Conservation (phyloP, 139 green algal genomes). For the Nannochloris sp. region DNA sequence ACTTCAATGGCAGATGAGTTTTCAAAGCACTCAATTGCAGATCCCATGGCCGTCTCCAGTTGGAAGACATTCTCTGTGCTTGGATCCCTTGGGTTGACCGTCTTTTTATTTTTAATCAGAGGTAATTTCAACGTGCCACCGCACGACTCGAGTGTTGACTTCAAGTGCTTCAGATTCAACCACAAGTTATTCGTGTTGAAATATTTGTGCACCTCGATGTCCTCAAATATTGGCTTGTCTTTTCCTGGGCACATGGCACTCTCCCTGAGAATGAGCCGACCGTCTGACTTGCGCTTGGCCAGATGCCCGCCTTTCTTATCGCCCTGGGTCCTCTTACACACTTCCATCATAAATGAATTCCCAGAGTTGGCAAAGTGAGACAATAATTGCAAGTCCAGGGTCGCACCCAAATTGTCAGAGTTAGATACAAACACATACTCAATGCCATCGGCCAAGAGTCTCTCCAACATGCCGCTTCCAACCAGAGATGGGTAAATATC, state of each 20-base stretch:
- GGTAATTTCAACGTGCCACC: conserved; percentile 65
- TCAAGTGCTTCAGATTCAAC: conserved; percentile 64
- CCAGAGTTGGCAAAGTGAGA: conserved; percentile 61
- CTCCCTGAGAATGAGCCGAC: conserved; percentile 74
- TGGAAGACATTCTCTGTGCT: conserved; percentile 68
- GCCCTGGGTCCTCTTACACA: conserved; percentile 68
- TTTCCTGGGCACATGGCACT: conserved; percentile 72
- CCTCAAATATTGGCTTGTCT: conserved; percentile 81
- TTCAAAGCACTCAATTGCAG: conserved; percentile 86
- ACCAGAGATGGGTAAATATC: conserved; percentile 90
- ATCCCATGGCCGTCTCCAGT: conserved; percentile 85
- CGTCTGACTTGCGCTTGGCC: conserved; percentile 50
- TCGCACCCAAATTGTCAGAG: conserved; percentile 86
- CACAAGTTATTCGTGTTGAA: conserved; percentile 98
- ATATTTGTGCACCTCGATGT: conserved; percentile 73
- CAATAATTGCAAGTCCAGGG: conserved; percentile 75
- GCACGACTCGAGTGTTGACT: conserved; percentile 32
- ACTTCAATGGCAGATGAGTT: conserved; percentile 74
- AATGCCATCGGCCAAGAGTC: conserved; percentile 57
- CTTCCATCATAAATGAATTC: conserved; percentile 84
- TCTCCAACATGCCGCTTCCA: conserved; percentile 76
- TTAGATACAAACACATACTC: conserved; percentile 67
- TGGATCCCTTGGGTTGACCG: conserved; percentile 77
- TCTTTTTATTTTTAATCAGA: conserved; percentile 94
- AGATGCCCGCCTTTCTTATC: conserved; percentile 94